Evolutionary conservation across 2,329 filamentous ascomycete species (phyloP), one percentile per base, ranked within the genome.

Genomic region (Penicillium psychrosexuale): DNA sequence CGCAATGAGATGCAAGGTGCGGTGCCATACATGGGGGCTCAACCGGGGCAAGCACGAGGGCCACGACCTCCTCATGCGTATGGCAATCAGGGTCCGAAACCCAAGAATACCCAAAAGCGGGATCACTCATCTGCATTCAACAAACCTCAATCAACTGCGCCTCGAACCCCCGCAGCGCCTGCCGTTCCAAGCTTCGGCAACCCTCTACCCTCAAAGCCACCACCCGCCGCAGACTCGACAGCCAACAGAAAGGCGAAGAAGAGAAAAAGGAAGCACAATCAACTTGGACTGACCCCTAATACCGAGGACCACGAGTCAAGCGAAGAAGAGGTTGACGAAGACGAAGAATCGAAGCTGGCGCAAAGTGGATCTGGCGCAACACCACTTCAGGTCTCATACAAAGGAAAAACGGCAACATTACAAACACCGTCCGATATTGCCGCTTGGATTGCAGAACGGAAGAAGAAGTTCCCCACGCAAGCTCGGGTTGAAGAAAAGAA

Each of bases 381-480:
- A 6, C 61, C 71, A 47, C 64, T 82, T 31, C 74, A 77, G 33
- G 80, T 87, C 59, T 80, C 82, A 53, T 83, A 84, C 63, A 77
- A 79, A 61, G 82, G 82, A n/a, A 71, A 78, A 63, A 77, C 81
- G 42, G 69, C 81, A 3, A 80, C 76, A 0, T 69, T 87, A 24
- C 77, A 78, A 51, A 79, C 78, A 7, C 70, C 80, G 15, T 83
- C 83, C 55, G 91, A 97, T 67, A 80, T 97, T 52, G 82, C 84
- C 24, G 83, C 84, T 7, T 97, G 91, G 85, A 84, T 95, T 59
- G 85, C 85, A 47, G 91, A 96, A 71, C 85, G 93, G 56, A 88
- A 82, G 68, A 87, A 84, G 61, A 86, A 87, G 48, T 97, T 84
- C 69, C 93, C 93, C 2, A 97, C 92, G 2, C 84, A 84, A 69